A percentile compares a stretch with the other conserved stretches of the same genome.
Conservation (phyloP, 108 stramenopile genomes). For the Licmophora abbreviata region DNA sequence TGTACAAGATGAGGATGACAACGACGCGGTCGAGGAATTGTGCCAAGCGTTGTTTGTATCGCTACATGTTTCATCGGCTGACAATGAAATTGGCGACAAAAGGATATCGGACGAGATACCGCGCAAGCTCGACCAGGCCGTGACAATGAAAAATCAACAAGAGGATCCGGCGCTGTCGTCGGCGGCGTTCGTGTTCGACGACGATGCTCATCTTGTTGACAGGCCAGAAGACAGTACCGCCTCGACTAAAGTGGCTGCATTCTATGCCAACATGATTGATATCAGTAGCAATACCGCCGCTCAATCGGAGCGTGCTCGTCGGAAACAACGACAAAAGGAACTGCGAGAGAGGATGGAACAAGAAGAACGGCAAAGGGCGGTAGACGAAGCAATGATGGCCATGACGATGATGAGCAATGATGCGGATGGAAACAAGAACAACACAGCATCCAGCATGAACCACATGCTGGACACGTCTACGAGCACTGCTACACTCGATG, state of each 20-base stretch:
- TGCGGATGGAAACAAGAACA: constrained; percentile 1
- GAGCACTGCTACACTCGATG: too few species aligned
- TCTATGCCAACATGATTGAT: constrained; percentile 71
- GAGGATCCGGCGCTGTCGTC: too few species aligned
- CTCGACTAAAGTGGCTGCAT: constrained; percentile 33
- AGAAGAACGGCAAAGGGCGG: constrained; percentile 47
- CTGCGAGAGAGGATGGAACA: constrained; percentile 44
- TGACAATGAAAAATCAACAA: constrained; percentile 54
- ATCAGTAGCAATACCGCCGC: constrained; percentile 25
- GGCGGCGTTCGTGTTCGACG: constrained; percentile 50
- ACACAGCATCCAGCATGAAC: constrained; percentile 14
- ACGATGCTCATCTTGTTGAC: constrained; percentile 21
- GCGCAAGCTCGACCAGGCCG: constrained; percentile 33
- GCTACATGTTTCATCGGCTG: constrained; percentile 14
- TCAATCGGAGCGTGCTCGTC: constrained; percentile 41
- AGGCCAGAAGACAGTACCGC: constrained; percentile 11
- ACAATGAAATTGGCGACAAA: background rate
- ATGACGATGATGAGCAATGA: constrained; percentile 27
- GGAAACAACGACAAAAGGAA: constrained; percentile 52
- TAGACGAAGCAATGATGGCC: constrained; percentile 49
- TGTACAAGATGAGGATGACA: constrained; percentile 27
- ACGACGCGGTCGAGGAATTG: constrained; percentile 14
- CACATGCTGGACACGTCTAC: constrained; percentile 29
- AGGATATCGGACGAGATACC: background rate
- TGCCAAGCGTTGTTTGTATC: constrained; percentile 25